A percentile compares a stretch with the other conserved stretches of the same genome.
Evolutionary conservation across 331 rosid genomes (phyloP).

Genomic region (Quercus tomentella): DNA sequence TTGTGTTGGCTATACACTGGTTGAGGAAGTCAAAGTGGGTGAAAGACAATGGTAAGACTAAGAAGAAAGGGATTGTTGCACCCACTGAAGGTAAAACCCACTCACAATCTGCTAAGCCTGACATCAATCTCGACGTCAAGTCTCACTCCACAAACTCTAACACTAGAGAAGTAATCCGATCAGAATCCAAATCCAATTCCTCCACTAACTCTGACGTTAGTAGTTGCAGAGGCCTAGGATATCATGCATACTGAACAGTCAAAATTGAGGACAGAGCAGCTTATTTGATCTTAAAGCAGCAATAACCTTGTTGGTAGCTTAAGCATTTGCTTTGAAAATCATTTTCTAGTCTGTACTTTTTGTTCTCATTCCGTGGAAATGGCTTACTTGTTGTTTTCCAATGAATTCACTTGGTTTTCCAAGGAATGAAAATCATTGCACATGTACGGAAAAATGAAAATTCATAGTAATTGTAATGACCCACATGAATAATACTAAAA

Average conservation of each 20-base stretch:
- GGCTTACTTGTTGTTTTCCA: too few relatives aligned
- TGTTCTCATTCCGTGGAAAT: too few relatives aligned
- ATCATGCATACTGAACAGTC: not conserved
- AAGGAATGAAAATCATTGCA: too few relatives aligned
- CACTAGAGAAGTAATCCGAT: not conserved
- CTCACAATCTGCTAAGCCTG: not conserved
- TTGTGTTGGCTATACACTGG: not conserved
- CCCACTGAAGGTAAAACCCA: not conserved
- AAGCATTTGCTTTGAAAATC: too few relatives aligned
- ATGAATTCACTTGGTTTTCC: too few relatives aligned
- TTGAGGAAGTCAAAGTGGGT: not conserved
- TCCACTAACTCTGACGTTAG: not conserved
- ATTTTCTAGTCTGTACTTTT: too few relatives aligned
- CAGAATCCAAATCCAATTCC: not conserved
- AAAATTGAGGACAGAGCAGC: not conserved
- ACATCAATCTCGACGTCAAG: not conserved
- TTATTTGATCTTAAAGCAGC: not conserved
- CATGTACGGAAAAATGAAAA: too few relatives aligned
- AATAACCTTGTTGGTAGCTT: not conserved
- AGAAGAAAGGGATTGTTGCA: not conserved
- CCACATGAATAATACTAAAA: too few relatives aligned
- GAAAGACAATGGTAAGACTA: not conserved
- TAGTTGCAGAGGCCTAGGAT: not conserved
- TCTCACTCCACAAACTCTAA: not conserved
- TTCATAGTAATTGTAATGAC: too few relatives aligned